These are phyloP conservation scores for Trypanosoma melophagium DNA, from an alignment of 208 protist species.

Conservation along the genomic window DNA sequence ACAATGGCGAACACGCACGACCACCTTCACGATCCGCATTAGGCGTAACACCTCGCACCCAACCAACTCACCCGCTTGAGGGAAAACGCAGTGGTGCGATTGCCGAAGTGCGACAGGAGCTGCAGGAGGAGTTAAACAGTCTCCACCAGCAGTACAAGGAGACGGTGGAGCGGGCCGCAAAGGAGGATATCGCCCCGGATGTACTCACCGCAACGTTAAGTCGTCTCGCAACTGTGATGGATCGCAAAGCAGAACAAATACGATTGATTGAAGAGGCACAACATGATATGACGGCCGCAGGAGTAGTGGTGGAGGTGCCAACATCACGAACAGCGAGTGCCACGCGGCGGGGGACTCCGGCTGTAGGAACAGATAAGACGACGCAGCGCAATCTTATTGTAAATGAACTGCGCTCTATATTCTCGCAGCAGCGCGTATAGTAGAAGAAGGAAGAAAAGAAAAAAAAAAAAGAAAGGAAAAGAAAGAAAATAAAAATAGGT, in stretches of 20 bases:
- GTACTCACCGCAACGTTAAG: slow-evolving; percentile 56
- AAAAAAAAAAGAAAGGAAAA: slow-evolving; percentile 15
- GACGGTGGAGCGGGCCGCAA: slow-evolving; percentile 45
- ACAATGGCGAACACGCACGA: slow-evolving; percentile 1
- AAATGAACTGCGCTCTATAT: slow-evolving; percentile 75
- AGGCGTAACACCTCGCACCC: background rate
- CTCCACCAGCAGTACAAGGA: slow-evolving; percentile 78
- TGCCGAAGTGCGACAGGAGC: slow-evolving; percentile 58
- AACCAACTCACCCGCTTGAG: background rate
- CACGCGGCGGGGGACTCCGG: slow-evolving; percentile 8
- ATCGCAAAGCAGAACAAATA: slow-evolving; percentile 83
- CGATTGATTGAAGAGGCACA: slow-evolving; percentile 62
- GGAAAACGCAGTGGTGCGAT: slow-evolving; percentile 28
- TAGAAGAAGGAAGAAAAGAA: background rate
- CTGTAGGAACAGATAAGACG: slow-evolving; percentile 42
- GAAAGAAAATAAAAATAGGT: slow-evolving; percentile 2
- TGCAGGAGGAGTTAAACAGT: slow-evolving; percentile 63
- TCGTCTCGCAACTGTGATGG: slow-evolving; percentile 58
- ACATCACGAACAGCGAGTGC: slow-evolving; percentile 10
- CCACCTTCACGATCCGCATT: background rate
- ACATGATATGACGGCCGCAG: slow-evolving; percentile 33
- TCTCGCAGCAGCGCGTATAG: slow-evolving; percentile 38
- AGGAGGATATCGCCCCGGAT: slow-evolving; percentile 53
- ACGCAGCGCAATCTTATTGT: slow-evolving; percentile 70
- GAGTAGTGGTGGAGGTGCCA: slow-evolving; percentile 15